phyloP scores from a whole-genome alignment of 2,329 filamentous ascomycete species.

The Mycocentrospora acerina region DNA sequence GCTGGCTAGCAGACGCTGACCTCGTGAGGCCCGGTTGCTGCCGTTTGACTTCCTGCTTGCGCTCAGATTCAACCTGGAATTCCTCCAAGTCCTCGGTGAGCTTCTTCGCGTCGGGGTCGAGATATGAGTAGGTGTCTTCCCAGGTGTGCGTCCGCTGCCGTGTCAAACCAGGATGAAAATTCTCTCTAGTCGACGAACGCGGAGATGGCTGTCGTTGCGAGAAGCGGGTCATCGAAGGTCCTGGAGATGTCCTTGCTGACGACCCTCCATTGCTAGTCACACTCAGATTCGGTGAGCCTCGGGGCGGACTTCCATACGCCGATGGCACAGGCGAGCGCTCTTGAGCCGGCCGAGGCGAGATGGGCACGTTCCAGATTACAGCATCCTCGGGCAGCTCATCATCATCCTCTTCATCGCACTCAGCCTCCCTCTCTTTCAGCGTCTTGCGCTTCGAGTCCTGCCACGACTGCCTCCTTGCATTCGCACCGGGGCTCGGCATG shows the following conservation, averaged over 20 bases:
- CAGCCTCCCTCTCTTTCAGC: conserved; percentile 69
- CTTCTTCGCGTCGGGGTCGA: conserved; percentile 72
- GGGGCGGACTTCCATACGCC: conserved; percentile 30
- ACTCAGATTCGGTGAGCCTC: conserved; percentile 21
- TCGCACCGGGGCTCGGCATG: conserved; percentile 27
- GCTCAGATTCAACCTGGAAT: conserved; percentile 65
- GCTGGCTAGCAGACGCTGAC: conserved; percentile 31
- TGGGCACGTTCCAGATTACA: conserved; percentile 77
- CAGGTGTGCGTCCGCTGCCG: conserved; percentile 70
- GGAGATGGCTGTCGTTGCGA: conserved; percentile 23
- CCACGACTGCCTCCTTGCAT: conserved; percentile 58
- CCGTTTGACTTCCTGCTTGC: conserved; percentile 54
- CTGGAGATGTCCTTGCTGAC: conserved; percentile 29
- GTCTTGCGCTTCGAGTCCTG: conserved; percentile 68
- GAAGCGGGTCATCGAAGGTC: conserved; percentile 20
- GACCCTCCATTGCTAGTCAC: conserved; percentile 14
- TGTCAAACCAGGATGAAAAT: conserved; percentile 21
- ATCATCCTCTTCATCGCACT: conserved; percentile 73
- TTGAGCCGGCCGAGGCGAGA: conserved; percentile 61
- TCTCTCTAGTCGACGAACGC: conserved; percentile 18
- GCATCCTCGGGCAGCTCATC: conserved; percentile 75
- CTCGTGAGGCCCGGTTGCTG: conserved; percentile 46
- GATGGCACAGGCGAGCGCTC: conserved; percentile 43
- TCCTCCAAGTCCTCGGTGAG: conserved; percentile 80
- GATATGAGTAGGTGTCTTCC: conserved; percentile 67